Conservation (phyloP, 2,329 filamentous ascomycete species). For the Leptographium galeiforme region DNA sequence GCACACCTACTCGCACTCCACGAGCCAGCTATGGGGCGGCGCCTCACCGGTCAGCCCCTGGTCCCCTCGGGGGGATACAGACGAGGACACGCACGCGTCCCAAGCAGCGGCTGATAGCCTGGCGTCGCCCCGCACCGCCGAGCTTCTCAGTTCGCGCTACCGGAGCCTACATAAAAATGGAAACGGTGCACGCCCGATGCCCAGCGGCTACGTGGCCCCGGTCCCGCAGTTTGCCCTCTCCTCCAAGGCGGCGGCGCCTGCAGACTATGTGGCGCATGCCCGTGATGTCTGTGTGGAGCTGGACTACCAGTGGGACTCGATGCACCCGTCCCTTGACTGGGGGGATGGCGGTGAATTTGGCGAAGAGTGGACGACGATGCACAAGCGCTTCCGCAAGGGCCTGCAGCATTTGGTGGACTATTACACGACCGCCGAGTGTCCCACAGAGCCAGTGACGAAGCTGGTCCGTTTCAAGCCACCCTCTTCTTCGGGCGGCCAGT, state of each 20-base stretch:
- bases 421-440: slow-evolving; percentile 50
- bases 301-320: slow-evolving; percentile 96
- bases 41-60: slow-evolving; percentile 3
- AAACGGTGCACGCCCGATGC: slow-evolving; percentile 9
- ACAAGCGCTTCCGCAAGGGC: slow-evolving; percentile 72
- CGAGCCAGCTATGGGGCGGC: slow-evolving; percentile 26
- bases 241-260: slow-evolving; percentile 65
- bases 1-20: slow-evolving; percentile 15
- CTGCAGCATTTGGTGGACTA: slow-evolving; percentile 68
- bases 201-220: slow-evolving; percentile 54
- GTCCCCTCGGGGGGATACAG: background rate
- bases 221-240: slow-evolving; percentile 75
- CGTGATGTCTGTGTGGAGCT: slow-evolving; percentile 72
- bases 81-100: background rate
- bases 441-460: slow-evolving; percentile 37
- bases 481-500: slow-evolving; percentile 10
- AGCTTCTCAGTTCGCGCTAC: slow-evolving; percentile 1
- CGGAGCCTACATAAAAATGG: background rate
- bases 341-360: slow-evolving; percentile 77
- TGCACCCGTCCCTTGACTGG: slow-evolving; percentile 64
- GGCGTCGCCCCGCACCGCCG: background rate
- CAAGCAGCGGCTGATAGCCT: slow-evolving; percentile 10
- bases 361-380: slow-evolving; percentile 95
- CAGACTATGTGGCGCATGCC: slow-evolving; percentile 81
- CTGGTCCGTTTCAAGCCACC: slow-evolving; percentile 15